phyloP scores from a whole-genome alignment of 164 flowering plant species.

The Hamamelis virginiana region DNA sequence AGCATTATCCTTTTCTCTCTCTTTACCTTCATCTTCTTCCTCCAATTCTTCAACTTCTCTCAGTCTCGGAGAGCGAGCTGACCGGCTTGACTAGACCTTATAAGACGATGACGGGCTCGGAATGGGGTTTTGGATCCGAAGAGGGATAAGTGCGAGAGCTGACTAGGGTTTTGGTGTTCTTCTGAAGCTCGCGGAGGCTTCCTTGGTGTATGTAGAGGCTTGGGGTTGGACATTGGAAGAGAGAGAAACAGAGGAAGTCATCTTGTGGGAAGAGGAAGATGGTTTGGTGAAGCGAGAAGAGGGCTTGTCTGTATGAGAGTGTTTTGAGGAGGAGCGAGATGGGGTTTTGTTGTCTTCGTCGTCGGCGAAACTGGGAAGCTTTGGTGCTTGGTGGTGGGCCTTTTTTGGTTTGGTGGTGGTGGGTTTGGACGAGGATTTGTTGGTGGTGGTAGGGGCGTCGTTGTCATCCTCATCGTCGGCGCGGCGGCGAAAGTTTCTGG shows the following conservation, averaged over 20 bases:
- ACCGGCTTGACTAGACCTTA: constrained; percentile 74
- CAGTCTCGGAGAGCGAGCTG: background rate
- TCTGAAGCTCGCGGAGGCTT: constrained; percentile 86
- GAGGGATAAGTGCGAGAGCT: constrained; percentile 29
- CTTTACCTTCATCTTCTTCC: constrained; percentile 17
- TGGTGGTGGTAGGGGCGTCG: constrained; percentile 5
- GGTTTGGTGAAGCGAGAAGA: constrained; percentile 34
- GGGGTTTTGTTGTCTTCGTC: constrained; percentile 59
- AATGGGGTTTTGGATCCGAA: constrained; percentile 23
- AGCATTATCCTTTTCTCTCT: constrained; percentile 31
- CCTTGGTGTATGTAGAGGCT: constrained; percentile 83
- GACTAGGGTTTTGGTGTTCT: constrained; percentile 76
- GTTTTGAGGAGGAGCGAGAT: constrained; percentile 27
- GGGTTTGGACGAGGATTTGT: constrained; percentile 21
- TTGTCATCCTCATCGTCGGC: constrained; percentile 31
- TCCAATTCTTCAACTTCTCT: constrained; percentile 16
- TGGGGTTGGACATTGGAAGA: constrained; percentile 81
- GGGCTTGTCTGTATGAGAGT: constrained; percentile 12
- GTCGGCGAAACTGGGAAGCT: constrained; percentile 84
- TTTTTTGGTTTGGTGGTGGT: constrained; percentile 36
- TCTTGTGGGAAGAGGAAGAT: constrained; percentile 43
- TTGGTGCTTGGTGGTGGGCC: constrained; percentile 31
- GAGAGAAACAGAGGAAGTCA: constrained; percentile 33
- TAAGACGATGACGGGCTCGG: constrained; percentile 69
- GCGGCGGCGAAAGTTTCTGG: constrained; percentile 59